phyloP scores from a whole-genome alignment of 129 eudicot species.

The Lactuca sativa region DNA sequence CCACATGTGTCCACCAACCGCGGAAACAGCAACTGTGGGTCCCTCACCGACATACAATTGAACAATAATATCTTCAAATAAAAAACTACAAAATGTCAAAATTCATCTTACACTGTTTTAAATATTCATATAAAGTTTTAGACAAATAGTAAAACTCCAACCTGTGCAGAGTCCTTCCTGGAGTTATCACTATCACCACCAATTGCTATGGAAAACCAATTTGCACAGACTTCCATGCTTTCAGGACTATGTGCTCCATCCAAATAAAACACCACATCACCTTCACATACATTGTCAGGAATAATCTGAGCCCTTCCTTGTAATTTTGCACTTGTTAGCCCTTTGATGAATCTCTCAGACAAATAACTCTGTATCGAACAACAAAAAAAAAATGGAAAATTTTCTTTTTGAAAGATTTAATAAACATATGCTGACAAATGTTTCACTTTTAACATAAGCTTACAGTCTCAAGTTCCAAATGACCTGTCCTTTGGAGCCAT shows the following conservation, averaged over 20 bases:
- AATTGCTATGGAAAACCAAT: constrained; percentile 72
- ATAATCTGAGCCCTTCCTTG: constrained; percentile 94
- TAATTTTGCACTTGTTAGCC: constrained; percentile 69
- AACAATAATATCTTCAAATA: constrained; percentile 77
- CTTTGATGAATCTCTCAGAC: constrained; percentile 74
- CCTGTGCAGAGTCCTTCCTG: constrained; percentile 61
- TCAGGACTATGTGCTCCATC: constrained; percentile 99
- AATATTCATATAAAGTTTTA: too few relatives aligned
- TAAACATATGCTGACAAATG: too few relatives aligned
- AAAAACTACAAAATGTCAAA: too few relatives aligned
- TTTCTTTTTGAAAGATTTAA: not conserved
- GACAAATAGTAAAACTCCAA: constrained; percentile 15
- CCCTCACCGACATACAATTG: constrained; percentile 98
- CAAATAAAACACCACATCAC: constrained; percentile 73
- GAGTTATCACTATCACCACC: constrained; percentile 15
- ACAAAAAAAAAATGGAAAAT: constrained; percentile 6
- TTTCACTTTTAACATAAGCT: constrained; percentile 27
- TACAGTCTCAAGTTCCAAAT: constrained; percentile 52
- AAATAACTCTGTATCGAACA: constrained; percentile 53
- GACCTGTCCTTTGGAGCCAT: constrained; percentile 83
- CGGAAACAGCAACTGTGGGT: constrained; percentile 92
- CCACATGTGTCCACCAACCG: constrained; percentile 71
- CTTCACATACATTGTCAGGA: constrained; percentile 55
- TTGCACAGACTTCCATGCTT: constrained; percentile 94
- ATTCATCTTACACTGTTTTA: too few relatives aligned